Base-by-base conservation (phyloP, 768 basidiomycete species). In the Agrocybe praecox region DNA sequence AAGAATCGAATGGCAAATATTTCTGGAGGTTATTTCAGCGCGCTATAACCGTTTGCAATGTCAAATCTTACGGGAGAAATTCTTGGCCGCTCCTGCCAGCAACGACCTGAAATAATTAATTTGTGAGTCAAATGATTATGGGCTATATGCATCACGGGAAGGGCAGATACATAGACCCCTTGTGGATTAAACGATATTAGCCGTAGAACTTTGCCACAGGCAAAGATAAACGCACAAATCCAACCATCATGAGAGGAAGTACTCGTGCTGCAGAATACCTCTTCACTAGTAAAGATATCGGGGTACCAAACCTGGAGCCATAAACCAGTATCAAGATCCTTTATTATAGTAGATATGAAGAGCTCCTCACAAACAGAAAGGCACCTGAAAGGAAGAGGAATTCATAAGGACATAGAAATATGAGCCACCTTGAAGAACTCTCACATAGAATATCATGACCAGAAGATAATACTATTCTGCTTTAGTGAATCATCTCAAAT, bases 1-100 rank as follows among this genome's bases (percentile, higher is more conserved):
- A 81, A 78, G 55, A 77, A 78, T 24, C 81, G 74, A 36, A 80
- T 78, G 15, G 79, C 74, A 55, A 81, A 77, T 26, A 81, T 75
- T 60, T 80, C 74, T 74, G 50, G 34, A 26, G 47, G 43, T 17
- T 12, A 26, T 32, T 10, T 36, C 2, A 32, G 23, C n/a, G 17
- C 19, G 14, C 47, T 21, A 43, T 33, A 15, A 36, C 26, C 19
- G 9, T 6, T 21, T 43, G 48, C 15, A 44, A 19, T 24, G 8
- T 11, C 8, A 5, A 18, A 9, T 58, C 68, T 59, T 43, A 76
- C 78, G 68, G 26, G 76, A 79, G 58, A 82, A 83, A 55, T 75
- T 80, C 56, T 71, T 78, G 10, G 79, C 78, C 22, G 75, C 72
- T 10, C 73, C 77, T 6, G 78, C 71, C 52, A 79, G 72, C 29